phyloP scores from a whole-genome alignment of 2,329 filamentous ascomycete genomes.

The Colletotrichum liaoningense region DNA sequence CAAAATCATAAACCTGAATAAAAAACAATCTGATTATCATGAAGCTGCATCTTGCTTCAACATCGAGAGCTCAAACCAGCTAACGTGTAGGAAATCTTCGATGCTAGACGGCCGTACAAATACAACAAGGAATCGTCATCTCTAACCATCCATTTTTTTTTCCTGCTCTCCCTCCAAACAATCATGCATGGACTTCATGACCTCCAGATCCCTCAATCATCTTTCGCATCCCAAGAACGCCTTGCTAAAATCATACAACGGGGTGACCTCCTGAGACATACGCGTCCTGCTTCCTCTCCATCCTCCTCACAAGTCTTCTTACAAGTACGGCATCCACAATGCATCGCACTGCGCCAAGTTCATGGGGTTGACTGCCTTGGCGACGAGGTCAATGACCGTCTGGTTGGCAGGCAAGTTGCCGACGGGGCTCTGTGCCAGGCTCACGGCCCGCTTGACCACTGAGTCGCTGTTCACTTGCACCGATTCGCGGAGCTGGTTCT shows the following conservation, averaged over 20 bases:
- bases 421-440: constrained; percentile 80
- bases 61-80: neutral
- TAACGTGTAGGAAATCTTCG: neutral
- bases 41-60: constrained; percentile 5
- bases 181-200: neutral
- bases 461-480: constrained; percentile 90
- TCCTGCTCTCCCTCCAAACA: neutral
- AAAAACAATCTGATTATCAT: constrained; percentile 12
- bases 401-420: constrained; percentile 94
- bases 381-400: constrained; percentile 94
- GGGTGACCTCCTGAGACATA: neutral
- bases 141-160: neutral
- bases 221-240: constrained; percentile 22
- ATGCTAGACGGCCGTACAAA: constrained; percentile 18
- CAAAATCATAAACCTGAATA: neutral
- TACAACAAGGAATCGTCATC: constrained; percentile 25
- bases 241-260: constrained; percentile 30
- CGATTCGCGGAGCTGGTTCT: constrained; percentile 79
- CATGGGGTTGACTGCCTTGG: constrained; percentile 91
- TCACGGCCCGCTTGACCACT: constrained; percentile 90
- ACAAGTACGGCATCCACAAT: constrained; percentile 98
- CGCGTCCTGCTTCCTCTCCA: neutral
- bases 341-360: constrained; percentile 90
- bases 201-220: neutral
- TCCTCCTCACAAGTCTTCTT: constrained; percentile 40